These are phyloP conservation scores for Populus hybrid DNA, from an alignment of 441 rosid genomes.

Conservation along the genomic window DNA sequence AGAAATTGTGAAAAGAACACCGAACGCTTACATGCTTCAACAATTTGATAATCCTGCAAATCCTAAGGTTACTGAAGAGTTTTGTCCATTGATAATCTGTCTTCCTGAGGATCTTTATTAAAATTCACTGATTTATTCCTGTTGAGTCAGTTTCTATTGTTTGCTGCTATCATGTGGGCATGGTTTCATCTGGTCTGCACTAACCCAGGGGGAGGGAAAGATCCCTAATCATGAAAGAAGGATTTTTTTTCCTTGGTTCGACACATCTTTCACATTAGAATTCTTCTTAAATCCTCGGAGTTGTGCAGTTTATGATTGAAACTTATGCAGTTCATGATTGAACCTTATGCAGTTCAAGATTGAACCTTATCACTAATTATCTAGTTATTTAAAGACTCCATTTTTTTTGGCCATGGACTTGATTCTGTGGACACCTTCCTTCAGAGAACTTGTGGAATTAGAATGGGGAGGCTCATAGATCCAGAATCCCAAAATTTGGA, in stretches of 20 bases:
- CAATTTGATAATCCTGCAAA: constrained; percentile 98
- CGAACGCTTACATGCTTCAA: constrained; percentile 82
- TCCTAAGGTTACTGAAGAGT: constrained; percentile 61
- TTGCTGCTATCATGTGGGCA: neutral
- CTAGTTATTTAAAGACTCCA: neutral
- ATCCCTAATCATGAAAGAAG: neutral
- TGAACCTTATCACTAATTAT: neutral
- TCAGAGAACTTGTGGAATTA: neutral
- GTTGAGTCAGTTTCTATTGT: constrained; percentile 3
- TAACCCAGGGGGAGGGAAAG: neutral
- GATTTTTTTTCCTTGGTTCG: neutral
- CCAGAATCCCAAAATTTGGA: neutral
- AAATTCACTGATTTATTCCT: neutral
- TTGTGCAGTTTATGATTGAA: neutral
- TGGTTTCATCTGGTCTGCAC: neutral
- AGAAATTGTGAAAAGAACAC: constrained; percentile 75
- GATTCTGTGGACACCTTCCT: neutral
- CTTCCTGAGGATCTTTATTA: neutral
- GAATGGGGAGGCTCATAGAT: neutral
- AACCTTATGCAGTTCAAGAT: neutral
- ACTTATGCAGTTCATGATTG: neutral
- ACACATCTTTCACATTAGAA: neutral
- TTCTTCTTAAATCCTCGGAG: neutral
- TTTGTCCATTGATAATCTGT: neutral
- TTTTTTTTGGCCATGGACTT: neutral